Base-by-base conservation (phyloP, 306 rosid genomes). In the Begonia fuchsioides region DNA sequence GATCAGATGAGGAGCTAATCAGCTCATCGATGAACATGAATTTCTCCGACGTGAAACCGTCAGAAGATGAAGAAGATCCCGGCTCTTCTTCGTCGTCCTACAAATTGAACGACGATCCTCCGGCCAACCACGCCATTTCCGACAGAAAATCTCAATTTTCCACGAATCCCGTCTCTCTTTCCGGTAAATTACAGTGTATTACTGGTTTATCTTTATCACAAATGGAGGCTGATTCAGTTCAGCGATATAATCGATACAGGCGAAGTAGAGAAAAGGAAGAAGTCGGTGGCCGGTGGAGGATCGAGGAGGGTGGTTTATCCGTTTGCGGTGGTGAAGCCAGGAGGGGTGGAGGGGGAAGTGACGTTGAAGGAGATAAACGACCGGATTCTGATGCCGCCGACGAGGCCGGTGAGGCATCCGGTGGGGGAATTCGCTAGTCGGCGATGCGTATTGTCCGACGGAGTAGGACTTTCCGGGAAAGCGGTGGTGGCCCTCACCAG, bases 341-440 rank as follows among this genome's bases (percentile, higher is more conserved):
- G 98, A 20, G 98, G 96, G 0, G 59, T 51, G 20, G 98, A 92
- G 53, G 98, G 93, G 3, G 98, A 92, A 18, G 65, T 85, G 69
- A 92, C 98, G n/a, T 35, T 92, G 62, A 85, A 67, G 63, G 98
- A 92, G 68, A 92, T 92, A 41, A 92, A 92, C 58, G 83, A 92
- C 60, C 73, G 87, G 72, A 92, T 92, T 6, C 39, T 82, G 49
- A 92, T 85, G 98, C 68, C 83, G 1, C 98, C 98, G 12, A 71
- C 93, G 18, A 66, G 93, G 54, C 94, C 98, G 1, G 94, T 85
- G 17, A 79, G 76, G 70, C 98, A 85, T 46, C 96, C 96, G 9
- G 95, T 92, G 1, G 98, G 98, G 2, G 96, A 82, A 62, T 92
- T 79, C 48, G 98, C 96, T 2, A 81, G 94, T 67, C 85, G 96